phyloP scores from a whole-genome alignment of 805 yeast genomes.

The Candida golubevii region DNA sequence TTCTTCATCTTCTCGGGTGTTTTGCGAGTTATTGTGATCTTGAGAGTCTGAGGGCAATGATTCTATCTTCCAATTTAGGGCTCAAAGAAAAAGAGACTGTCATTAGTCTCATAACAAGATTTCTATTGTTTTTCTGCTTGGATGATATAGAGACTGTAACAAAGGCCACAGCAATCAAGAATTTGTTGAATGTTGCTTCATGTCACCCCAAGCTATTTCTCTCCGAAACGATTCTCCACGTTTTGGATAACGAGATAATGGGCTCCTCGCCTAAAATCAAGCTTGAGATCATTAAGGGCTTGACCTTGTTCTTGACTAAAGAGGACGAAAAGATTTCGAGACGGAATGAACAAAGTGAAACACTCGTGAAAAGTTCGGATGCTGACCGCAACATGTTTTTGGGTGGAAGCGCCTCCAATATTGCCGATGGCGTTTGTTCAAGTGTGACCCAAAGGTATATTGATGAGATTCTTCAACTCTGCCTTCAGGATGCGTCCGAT shows the following conservation, averaged over 20 bases:
- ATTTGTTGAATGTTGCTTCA: conserved; percentile 55
- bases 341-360: conserved; percentile 35
- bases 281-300: conserved; percentile 51
- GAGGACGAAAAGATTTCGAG: conserved; percentile 50
- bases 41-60: conserved; percentile 39
- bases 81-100: conserved; percentile 51
- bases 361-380: conserved; percentile 31
- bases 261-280: conserved; percentile 36
- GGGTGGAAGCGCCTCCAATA: conserved; percentile 44
- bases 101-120: conserved; percentile 53
- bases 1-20: conserved; percentile 61
- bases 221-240: conserved; percentile 47
- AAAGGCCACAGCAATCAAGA: conserved; percentile 51
- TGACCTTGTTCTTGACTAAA: conserved; percentile 51
- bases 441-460: conserved; percentile 65
- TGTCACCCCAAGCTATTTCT: conserved; percentile 64
- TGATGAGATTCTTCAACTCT: conserved; percentile 42
- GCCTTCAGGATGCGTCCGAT: conserved; percentile 44
- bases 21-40: conserved; percentile 70
- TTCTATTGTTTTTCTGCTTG: conserved; percentile 52
- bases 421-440: conserved; percentile 55
- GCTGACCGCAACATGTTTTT: conserved; percentile 26
- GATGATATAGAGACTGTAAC: conserved; percentile 26
- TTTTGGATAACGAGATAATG: conserved; percentile 50
- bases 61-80: conserved; percentile 37